phyloP scores from a whole-genome alignment of 495 filamentous ascomycete species.

The Hypoxylon subgilvum region DNA sequence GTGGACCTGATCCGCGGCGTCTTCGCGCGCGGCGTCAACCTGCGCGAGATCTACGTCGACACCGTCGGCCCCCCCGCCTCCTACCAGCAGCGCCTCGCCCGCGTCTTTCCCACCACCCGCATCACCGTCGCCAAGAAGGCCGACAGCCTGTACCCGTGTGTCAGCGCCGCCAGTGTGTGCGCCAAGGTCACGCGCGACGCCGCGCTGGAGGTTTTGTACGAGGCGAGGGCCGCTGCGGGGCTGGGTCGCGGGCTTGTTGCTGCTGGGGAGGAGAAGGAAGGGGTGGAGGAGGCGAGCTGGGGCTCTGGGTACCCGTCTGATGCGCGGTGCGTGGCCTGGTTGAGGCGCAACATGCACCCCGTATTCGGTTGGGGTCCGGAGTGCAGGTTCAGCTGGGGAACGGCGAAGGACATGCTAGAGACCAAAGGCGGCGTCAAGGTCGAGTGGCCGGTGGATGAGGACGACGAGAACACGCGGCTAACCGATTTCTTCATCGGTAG shows the following conservation, averaged over 20 bases:
- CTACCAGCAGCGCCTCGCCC: conserved; percentile 84
- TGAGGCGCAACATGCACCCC: conserved; percentile 84
- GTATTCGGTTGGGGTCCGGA: conserved; percentile 95
- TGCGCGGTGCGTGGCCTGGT: conserved; percentile 77
- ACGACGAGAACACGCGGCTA: conserved; percentile 67
- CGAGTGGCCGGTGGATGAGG: conserved; percentile 82
- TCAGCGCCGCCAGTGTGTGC: conserved; percentile 89
- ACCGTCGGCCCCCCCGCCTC: conserved; percentile 82
- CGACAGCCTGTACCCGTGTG: conserved; percentile 89
- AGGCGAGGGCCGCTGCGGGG: conserved; percentile 43
- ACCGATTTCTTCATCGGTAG: conserved; percentile 70
- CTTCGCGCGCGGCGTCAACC: conserved; percentile 73
- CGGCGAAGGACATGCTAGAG: conserved; percentile 91
- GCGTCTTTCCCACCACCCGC: conserved; percentile 76
- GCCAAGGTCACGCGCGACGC: conserved; percentile 95
- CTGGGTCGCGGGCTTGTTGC: too few relatives aligned
- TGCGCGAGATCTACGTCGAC: conserved; percentile 91
- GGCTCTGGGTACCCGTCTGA: conserved; percentile 95
- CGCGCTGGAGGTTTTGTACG: conserved; percentile 77
- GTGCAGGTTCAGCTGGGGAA: conserved; percentile 93
- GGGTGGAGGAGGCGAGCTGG: conserved; percentile 61
- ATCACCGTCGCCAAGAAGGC: conserved; percentile 97
- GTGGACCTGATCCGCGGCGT: conserved; percentile 81
- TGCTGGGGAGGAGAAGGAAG: conserved; percentile 26
- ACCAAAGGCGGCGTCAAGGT: conserved; percentile 65